Base-by-base conservation (phyloP, 2,329 filamentous ascomycete species). In the Fusarium sublunatum region DNA sequence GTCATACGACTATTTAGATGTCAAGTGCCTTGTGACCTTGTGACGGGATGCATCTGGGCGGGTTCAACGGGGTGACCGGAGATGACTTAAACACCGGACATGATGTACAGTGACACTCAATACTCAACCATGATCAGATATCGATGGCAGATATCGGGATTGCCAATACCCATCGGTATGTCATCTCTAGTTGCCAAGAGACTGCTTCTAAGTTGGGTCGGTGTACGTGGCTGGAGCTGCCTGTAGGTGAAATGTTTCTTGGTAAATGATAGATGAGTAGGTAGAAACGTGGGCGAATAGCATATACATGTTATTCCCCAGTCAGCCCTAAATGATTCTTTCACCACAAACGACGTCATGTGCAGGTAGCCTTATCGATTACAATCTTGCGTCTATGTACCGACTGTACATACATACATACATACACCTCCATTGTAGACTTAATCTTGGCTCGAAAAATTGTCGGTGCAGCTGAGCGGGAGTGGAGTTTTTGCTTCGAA, bases 61-160 rank as follows among this genome's bases (percentile, higher is more conserved):
- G 61, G 34, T 34, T 47, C 47, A 50, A 58, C 61, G 62, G 61
- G 44, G 41, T 6, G n/a, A 45, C 54, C 62, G 57, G 61, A 49
- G 39, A 61, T 49, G 49, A 42, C 34, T 9, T 10, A 24, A 26
- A 32, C 15, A 15, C 15, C 31, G 40, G 35, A 15, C 36, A 40
- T 32, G 22, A 15, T 9, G 29, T 8, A 28, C 12, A 34, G 29
- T 34, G 19, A 19, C 19, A n/a, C 31, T 13, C n/a, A 34, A 34
- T 13, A 12, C 6, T 13, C 12, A 34, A 13, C 7, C 31, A 31
- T 28, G 29, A 8, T 13, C 6, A 38, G 12, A 24, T 34, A 25
- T 52, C 25, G 45, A 45, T 43, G 34, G 8, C 15, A 26, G 19
- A 47, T 36, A 39, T 31, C 41, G 34, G 28, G 38, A 24, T 25